Evolutionary conservation across 345 rosid species (phyloP).

Genomic region (Populus simonii): DNA sequence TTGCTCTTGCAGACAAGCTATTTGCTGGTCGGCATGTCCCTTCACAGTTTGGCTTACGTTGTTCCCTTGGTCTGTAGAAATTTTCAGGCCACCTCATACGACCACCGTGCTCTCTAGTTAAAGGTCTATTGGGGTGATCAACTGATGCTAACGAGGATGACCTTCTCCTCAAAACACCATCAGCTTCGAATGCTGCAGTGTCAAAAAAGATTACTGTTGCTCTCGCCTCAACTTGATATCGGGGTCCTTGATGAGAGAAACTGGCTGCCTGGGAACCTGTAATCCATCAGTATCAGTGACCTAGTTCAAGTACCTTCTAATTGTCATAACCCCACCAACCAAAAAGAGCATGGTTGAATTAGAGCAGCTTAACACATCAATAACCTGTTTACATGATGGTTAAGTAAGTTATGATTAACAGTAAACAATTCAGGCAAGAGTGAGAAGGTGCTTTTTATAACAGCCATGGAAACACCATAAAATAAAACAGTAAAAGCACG

Average conservation of each 20-base stretch:
- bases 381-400: no score
- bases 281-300: constrained; percentile 9
- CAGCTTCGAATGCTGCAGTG: constrained; percentile 50
- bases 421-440: no score
- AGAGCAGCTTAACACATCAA: no score
- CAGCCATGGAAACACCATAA: no score
- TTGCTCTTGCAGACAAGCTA: constrained; percentile 73
- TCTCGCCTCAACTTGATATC: constrained; percentile 67
- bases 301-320: neutral
- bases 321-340: neutral
- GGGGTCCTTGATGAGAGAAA: constrained; percentile 52
- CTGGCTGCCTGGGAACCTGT: constrained; percentile 45
- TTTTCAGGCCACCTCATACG: constrained; percentile 80
- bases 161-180: constrained; percentile 36
- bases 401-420: no score
- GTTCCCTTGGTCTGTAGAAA: constrained; percentile 31
- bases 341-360: neutral
- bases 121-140: constrained; percentile 51
- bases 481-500: no score
- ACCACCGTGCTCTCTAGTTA: constrained; percentile 48
- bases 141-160: constrained; percentile 45
- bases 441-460: no score
- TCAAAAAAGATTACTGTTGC: constrained; percentile 71
- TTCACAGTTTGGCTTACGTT: constrained; percentile 16
- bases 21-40: constrained; percentile 22